Percentiles rank a stretch among this genome's conserved stretches.
These are phyloP conservation scores for Populus nigra DNA, from an alignment of 345 rosid genomes.

Conservation along the genomic window DNA sequence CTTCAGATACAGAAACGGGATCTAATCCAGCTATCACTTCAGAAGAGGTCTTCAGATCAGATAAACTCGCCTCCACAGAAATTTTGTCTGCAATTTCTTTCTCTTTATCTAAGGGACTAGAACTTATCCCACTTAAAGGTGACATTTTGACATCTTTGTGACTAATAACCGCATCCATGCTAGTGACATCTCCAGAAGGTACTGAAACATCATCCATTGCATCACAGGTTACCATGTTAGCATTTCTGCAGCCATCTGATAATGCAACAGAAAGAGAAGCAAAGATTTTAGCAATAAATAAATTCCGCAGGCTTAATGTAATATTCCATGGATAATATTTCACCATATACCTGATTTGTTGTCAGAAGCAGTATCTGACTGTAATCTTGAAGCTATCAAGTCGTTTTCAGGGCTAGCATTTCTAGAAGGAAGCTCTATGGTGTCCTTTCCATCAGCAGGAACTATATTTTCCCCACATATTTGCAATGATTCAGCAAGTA, in stretches of 20 bases:
- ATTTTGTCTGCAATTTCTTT: slow-evolving; percentile 15
- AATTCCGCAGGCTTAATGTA: neutral
- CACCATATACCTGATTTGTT: slow-evolving; percentile 43
- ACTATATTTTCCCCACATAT: slow-evolving; percentile 14
- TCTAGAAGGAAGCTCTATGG: slow-evolving; percentile 30
- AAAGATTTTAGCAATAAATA: neutral
- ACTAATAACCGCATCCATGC: slow-evolving; percentile 24
- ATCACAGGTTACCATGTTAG: slow-evolving; percentile 11
- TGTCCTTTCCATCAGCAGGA: slow-evolving; percentile 25
- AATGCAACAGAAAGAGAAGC: slow-evolving; percentile 1
- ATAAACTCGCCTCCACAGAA: slow-evolving; percentile 23
- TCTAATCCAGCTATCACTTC: slow-evolving; percentile 21
- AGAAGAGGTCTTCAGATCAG: slow-evolving; percentile 29
- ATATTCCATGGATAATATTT: slow-evolving; percentile 10
- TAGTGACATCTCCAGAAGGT: slow-evolving; percentile 21
- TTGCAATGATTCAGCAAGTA: slow-evolving; percentile 22
- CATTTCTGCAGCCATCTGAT: neutral
- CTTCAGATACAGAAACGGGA: slow-evolving; percentile 22
- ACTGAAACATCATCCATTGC: slow-evolving; percentile 14
- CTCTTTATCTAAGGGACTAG: slow-evolving; percentile 21
- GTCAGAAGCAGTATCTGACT: slow-evolving; percentile 29
- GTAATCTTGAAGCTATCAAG: slow-evolving; percentile 29
- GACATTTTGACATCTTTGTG: slow-evolving; percentile 28
- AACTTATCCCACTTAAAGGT: slow-evolving; percentile 13
- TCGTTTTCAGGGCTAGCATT: slow-evolving; percentile 27